Evolutionary conservation across 2,329 filamentous ascomycete genomes (phyloP).

Genomic region (Fusarium cyanostomum): DNA sequence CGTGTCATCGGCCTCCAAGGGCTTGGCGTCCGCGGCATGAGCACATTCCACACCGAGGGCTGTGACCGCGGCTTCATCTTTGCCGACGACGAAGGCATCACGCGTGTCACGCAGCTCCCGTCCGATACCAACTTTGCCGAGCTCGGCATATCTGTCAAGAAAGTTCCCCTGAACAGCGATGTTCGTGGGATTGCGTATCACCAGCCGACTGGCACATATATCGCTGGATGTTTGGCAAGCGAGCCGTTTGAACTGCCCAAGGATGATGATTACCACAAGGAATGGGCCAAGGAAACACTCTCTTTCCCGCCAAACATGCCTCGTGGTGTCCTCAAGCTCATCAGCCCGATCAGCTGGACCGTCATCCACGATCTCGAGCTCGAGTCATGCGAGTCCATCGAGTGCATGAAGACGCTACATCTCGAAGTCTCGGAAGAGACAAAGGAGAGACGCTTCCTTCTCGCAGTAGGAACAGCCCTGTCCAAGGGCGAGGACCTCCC

Average conservation of each 20-base stretch:
- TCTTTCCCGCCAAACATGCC: conserved; percentile 72
- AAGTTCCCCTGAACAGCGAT: conserved; percentile 75
- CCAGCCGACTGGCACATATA: conserved; percentile 76
- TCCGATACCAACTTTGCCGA: conserved; percentile 73
- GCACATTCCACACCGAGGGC: conserved; percentile 77
- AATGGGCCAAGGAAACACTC: conserved; percentile 79
- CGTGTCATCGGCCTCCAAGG: conserved; percentile 79
- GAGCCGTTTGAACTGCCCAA: conserved; percentile 85
- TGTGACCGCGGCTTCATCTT: conserved; percentile 88
- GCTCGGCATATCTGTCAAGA: conserved; percentile 78
- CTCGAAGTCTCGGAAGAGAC: conserved; percentile 93
- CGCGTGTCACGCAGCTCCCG: conserved; percentile 79
- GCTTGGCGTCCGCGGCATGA: conserved; percentile 74
- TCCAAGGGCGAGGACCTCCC: conserved; percentile 91
- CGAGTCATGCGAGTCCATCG: conserved; percentile 78
- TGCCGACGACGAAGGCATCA: conserved; percentile 75
- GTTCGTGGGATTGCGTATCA: conserved; percentile 81
- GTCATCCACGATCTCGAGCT: conserved; percentile 80
- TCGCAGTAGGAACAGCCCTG: conserved; percentile 86
- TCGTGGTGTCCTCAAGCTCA: conserved; percentile 77
- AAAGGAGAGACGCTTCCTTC: conserved; percentile 82
- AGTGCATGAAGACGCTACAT: conserved; percentile 83
- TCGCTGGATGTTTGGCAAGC: conserved; percentile 73
- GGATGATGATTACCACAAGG: conserved; percentile 83
- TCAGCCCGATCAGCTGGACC: conserved; percentile 80